These are phyloP conservation scores for Globisporangium radiosum DNA, from an alignment of 352 stramenopile genomes.

Conservation along the genomic window DNA sequence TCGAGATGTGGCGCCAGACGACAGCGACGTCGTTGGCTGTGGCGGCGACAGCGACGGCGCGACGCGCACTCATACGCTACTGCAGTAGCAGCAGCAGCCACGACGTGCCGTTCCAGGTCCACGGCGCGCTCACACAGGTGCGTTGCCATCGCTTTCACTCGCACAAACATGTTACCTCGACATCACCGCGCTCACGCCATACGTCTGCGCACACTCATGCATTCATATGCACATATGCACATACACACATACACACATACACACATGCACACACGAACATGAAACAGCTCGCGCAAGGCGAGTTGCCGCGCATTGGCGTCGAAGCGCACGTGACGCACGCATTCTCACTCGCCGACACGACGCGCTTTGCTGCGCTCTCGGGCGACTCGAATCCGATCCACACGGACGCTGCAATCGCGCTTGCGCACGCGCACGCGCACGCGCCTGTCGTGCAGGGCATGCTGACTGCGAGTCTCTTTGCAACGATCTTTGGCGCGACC, in stretches of 20 bases:
- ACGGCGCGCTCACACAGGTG: slow-evolving; percentile 10
- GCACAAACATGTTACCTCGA: too few relatives aligned
- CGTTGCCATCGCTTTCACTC: too few relatives aligned
- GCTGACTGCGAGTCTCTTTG: slow-evolving; percentile 72
- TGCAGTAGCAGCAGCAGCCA: neutral
- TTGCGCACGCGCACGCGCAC: slow-evolving; percentile 14
- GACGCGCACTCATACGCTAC: neutral
- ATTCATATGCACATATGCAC: neutral
- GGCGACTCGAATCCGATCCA: slow-evolving; percentile 79
- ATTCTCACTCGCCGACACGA: slow-evolving; percentile 58
- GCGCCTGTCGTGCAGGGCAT: slow-evolving; percentile 76
- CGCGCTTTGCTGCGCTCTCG: slow-evolving; percentile 51
- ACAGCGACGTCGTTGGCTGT: too few relatives aligned
- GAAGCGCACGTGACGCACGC: slow-evolving; percentile 48
- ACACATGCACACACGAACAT: too few relatives aligned
- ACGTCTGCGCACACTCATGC: neutral
- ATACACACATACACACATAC: too few relatives aligned
- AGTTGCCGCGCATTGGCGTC: slow-evolving; percentile 44
- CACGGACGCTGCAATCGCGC: slow-evolving; percentile 38
- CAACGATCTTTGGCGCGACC: slow-evolving; percentile 70
- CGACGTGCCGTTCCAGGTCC: slow-evolving; percentile 9
- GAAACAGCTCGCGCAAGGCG: slow-evolving; percentile 33
- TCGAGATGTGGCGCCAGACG: too few relatives aligned
- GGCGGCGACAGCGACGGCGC: neutral
- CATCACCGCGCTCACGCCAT: too few relatives aligned